These are phyloP conservation scores for Aspergillus chevalieri DNA, from an alignment of 2,329 filamentous ascomycete species.

Conservation along the genomic window DNA sequence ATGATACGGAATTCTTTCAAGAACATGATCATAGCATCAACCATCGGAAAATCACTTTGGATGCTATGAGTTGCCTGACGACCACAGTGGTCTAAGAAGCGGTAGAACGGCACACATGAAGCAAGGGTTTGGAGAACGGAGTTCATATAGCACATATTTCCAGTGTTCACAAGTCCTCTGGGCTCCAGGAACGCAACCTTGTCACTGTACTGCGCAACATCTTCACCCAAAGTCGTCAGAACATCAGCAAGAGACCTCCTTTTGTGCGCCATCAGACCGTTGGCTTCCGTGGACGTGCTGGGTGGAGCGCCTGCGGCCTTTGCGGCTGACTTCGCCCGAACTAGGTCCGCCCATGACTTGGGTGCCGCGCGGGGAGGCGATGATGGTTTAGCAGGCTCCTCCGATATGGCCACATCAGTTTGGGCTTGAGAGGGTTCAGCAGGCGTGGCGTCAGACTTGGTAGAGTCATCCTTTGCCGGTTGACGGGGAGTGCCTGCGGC, in stretches of 20 bases:
- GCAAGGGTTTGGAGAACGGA: slow-evolving; percentile 94
- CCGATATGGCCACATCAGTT: slow-evolving; percentile 10
- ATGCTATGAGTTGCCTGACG: slow-evolving; percentile 82
- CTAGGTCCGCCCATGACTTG: slow-evolving; percentile 64
- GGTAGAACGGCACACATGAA: slow-evolving; percentile 89
- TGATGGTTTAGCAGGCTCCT: slow-evolving; percentile 33
- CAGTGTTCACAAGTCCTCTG: slow-evolving; percentile 88
- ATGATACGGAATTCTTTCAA: slow-evolving; percentile 86
- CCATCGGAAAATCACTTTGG: slow-evolving; percentile 86
- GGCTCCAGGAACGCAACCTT: slow-evolving; percentile 83
- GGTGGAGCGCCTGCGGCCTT: slow-evolving; percentile 23
- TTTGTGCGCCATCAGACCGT: slow-evolving; percentile 43
- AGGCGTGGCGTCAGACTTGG: slow-evolving; percentile 20
- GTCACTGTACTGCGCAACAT: slow-evolving; percentile 48
- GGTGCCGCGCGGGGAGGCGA: slow-evolving; percentile 44
- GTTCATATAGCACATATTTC: slow-evolving; percentile 99
- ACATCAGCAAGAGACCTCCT: slow-evolving; percentile 67
- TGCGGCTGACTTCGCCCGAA: slow-evolving; percentile 47
- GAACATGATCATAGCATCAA: slow-evolving; percentile 97
- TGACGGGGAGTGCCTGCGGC: slow-evolving; percentile 30
- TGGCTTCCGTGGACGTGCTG: slow-evolving; percentile 23
- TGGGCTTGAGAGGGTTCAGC: slow-evolving; percentile 6
- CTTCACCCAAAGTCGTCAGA: slow-evolving; percentile 65
- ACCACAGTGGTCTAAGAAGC: slow-evolving; percentile 81
- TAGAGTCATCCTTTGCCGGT: slow-evolving; percentile 28